Evolutionary conservation across 331 rosid genomes (phyloP), one percentile per base, ranked within the genome.

Genomic region (Quercus tomentella): DNA sequence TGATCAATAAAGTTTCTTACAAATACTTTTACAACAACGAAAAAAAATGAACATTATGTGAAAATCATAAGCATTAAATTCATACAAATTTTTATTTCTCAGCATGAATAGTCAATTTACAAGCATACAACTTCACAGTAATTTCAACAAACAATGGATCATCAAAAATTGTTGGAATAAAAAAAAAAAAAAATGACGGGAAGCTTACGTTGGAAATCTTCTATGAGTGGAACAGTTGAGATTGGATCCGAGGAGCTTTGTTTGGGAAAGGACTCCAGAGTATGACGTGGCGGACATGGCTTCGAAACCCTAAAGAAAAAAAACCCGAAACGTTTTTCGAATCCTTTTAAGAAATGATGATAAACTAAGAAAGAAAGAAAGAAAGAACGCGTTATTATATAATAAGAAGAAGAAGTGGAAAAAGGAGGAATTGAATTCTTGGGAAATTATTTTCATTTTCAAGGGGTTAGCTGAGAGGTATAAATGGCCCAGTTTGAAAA

Each of bases 241-340:
- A 23, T 49, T 51, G 57, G 88, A 78, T 65, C 80, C 78, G 58
- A 51, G 28, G 58, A 70, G 54, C 69, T 74, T 76, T 75, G 75
- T 58, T 1, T 70, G 78, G 72, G 88, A 79, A 56, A 84, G 79
- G 61, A 88, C 79, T 11, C 82, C 72, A 55, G 91, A 84, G 82
- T 76, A 54, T 2, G 92, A 74, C 6, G 81, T 37, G 6, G 87
- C 78, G 66, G 82, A 84, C 97, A 92, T 94, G 77, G 82, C 68
- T 80, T 60, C 31, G 17, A 16, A 73, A 67, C 56, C 71, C 16
- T 16, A 52, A 25, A 26, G 4, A 1, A 21, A 20, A 45, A 69
- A 76, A 83, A 31, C 67, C 80, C 81, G 10, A 81, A 22, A 20
- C 31, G 14, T 18, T 70, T 16, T 49, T 49, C 51, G 37, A 73